Percentiles rank a stretch among this genome's conserved stretches.
Evolutionary conservation across 768 basidiomycete genomes (phyloP).

Genomic region (Tulasnella sp.): DNA sequence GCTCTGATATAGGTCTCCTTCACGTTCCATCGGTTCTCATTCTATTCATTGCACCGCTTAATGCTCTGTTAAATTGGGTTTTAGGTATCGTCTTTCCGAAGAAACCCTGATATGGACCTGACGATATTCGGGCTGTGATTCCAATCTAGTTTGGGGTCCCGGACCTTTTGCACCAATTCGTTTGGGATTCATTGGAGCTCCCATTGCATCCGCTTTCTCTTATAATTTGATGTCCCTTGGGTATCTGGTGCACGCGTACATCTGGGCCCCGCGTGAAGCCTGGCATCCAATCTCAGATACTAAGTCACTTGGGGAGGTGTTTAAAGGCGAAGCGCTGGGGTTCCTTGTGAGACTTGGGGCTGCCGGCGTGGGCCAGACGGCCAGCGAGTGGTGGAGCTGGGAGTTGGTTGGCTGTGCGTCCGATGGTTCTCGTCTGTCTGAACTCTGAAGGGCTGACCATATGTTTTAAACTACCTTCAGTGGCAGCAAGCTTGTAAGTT

Average conservation of each 20-base stretch:
- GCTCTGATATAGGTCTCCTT: conserved; percentile 62
- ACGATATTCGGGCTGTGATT: not conserved
- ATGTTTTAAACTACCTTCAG: conserved; percentile 41
- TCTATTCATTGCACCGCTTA: conserved; percentile 80
- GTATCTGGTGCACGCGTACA: conserved; percentile 66
- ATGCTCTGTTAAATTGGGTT: conserved; percentile 78
- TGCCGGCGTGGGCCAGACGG: conserved; percentile 67
- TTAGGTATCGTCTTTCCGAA: conserved; percentile 61
- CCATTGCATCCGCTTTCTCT: conserved; percentile 83
- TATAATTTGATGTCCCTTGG: conserved; percentile 79
- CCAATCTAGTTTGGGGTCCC: conserved; percentile 35
- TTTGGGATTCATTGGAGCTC: conserved; percentile 90
- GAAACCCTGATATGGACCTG: not conserved
- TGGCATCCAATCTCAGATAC: conserved; percentile 67
- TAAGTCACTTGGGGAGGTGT: conserved; percentile 43
- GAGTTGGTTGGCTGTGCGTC: conserved; percentile 69
- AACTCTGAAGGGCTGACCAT: conserved; percentile 8
- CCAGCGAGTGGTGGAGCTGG: conserved; percentile 96
- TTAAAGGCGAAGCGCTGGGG: conserved; percentile 69
- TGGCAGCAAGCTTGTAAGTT: conserved; percentile 58
- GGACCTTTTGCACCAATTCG: conserved; percentile 52
- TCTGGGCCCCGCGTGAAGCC: conserved; percentile 65
- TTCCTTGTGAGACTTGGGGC: conserved; percentile 75
- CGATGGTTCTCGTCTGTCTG: not conserved
- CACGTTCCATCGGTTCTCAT: conserved; percentile 83